A percentile compares a stretch with the other conserved stretches of the same genome.
phyloP scores from a whole-genome alignment of 2,329 filamentous ascomycete species.

The Calonectria pseudoreteaudii region DNA sequence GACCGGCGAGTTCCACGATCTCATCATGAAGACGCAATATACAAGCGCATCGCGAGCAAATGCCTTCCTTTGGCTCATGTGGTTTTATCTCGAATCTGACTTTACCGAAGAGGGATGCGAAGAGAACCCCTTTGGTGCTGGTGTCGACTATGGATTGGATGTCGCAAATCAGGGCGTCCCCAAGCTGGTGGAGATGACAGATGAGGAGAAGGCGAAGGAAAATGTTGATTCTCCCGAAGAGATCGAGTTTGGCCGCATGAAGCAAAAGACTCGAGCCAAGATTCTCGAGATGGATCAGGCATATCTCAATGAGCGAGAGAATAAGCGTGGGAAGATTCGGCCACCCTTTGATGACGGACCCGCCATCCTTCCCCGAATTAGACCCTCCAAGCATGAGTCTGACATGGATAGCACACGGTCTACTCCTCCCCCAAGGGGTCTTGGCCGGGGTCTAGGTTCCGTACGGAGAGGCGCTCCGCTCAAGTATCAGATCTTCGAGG shows the following conservation, averaged over 20 bases:
- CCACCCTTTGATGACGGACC: slow-evolving; percentile 62
- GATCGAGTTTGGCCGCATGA: slow-evolving; percentile 76
- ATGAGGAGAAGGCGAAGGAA: slow-evolving; percentile 74
- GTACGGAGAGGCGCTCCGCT: slow-evolving; percentile 60
- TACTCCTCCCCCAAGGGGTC: slow-evolving; percentile 53
- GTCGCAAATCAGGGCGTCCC: slow-evolving; percentile 79
- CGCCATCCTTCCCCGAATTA: slow-evolving; percentile 71
- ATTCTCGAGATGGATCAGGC: slow-evolving; percentile 82
- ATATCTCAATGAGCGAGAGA: slow-evolving; percentile 71
- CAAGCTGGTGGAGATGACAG: slow-evolving; percentile 71
- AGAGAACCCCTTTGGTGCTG: slow-evolving; percentile 88
- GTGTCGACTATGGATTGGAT: slow-evolving; percentile 73
- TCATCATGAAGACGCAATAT: slow-evolving; percentile 90
- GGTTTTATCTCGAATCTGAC: slow-evolving; percentile 98
- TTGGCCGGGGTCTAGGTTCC: slow-evolving; percentile 43
- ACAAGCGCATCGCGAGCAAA: slow-evolving; percentile 85
- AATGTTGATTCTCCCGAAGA: slow-evolving; percentile 81
- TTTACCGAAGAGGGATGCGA: slow-evolving; percentile 89
- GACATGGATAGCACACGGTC: slow-evolving; percentile 59
- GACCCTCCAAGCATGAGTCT: slow-evolving; percentile 70
- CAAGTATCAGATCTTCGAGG: slow-evolving; percentile 71
- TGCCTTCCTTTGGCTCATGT: slow-evolving; percentile 98
- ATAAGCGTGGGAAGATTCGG: slow-evolving; percentile 63
- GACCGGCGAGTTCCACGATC: slow-evolving; percentile 91
- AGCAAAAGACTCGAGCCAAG: slow-evolving; percentile 79